A percentile compares a stretch with the other conserved stretches of the same genome.
Conservation (phyloP, 352 stramenopile species). For the Phytophthora meadii region DNA sequence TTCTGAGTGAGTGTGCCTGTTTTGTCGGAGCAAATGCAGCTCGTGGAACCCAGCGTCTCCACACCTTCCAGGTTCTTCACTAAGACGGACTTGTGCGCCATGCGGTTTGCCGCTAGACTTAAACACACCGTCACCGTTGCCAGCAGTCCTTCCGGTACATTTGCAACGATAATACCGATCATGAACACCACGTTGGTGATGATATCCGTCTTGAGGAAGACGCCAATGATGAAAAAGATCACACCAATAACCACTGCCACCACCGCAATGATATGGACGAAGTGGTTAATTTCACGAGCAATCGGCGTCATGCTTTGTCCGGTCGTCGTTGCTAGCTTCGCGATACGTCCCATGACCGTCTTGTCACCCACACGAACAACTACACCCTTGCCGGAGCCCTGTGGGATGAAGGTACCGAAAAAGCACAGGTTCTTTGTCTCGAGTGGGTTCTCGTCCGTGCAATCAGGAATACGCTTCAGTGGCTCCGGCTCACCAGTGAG, state of each 20-base stretch:
- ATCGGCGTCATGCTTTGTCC: slow-evolving; percentile 61
- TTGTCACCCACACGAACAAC: slow-evolving; percentile 79
- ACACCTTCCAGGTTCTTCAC: slow-evolving; percentile 95
- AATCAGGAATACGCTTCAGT: slow-evolving; percentile 81
- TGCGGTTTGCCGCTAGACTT: slow-evolving; percentile 91
- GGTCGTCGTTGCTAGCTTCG: slow-evolving; percentile 65
- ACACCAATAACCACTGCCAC: slow-evolving; percentile 64
- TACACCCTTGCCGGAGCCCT: slow-evolving; percentile 73
- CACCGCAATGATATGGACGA: slow-evolving; percentile 71
- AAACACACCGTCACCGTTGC: slow-evolving; percentile 93
- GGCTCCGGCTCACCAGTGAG: slow-evolving; percentile 90
- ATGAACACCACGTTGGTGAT: slow-evolving; percentile 88
- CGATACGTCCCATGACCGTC: slow-evolving; percentile 87
- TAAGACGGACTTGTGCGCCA: slow-evolving; percentile 91
- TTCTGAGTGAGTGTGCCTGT: slow-evolving; percentile 95
- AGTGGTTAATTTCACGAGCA: slow-evolving; percentile 72
- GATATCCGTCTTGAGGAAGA: slow-evolving; percentile 59
- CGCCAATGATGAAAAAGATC: slow-evolving; percentile 68
- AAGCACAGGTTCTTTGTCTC: slow-evolving; percentile 89
- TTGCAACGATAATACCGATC: slow-evolving; percentile 97
- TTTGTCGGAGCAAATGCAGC: slow-evolving; percentile 94
- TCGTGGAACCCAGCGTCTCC: slow-evolving; percentile 93
- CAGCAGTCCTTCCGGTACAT: slow-evolving; percentile 92
- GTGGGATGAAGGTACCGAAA: slow-evolving; percentile 80
- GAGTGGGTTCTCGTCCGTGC: slow-evolving; percentile 78